These are phyloP conservation scores for Podosphaera fusca DNA, from an alignment of 2,329 filamentous ascomycete genomes.

Conservation along the genomic window DNA sequence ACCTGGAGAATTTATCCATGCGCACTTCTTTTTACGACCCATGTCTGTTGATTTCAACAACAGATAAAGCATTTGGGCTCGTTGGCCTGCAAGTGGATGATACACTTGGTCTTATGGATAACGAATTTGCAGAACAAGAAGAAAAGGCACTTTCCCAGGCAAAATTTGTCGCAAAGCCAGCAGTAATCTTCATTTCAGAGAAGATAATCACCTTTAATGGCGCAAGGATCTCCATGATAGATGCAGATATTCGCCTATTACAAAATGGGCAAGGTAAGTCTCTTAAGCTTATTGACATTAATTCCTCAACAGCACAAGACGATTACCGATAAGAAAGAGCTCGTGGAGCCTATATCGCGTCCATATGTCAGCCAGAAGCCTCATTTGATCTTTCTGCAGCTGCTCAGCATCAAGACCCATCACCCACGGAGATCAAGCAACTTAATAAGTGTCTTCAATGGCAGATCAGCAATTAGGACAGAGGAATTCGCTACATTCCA, in stretches of 20 bases:
- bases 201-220: slow-evolving; percentile 1
- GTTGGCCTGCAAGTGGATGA: background rate
- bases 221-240: background rate
- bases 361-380: slow-evolving; percentile 1
- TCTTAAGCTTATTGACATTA: background rate
- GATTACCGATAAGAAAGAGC: background rate
- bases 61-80: slow-evolving; percentile 1
- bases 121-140: background rate
- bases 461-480: background rate
- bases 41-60: background rate
- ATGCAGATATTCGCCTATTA: background rate
- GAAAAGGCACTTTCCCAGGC: background rate
- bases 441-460: background rate
- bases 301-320: background rate
- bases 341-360: background rate
- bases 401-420: background rate
- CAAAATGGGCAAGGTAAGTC: background rate
- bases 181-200: background rate
- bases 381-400: slow-evolving; percentile 2
- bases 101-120: background rate
- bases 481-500: background rate
- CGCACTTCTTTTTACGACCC: slow-evolving; percentile 1
- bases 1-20: slow-evolving; percentile 1
- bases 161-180: background rate
- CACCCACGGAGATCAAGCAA: background rate